Evolutionary conservation across 495 filamentous ascomycete genomes (phyloP).

Genomic region (Rostrohypoxylon terebratum): DNA sequence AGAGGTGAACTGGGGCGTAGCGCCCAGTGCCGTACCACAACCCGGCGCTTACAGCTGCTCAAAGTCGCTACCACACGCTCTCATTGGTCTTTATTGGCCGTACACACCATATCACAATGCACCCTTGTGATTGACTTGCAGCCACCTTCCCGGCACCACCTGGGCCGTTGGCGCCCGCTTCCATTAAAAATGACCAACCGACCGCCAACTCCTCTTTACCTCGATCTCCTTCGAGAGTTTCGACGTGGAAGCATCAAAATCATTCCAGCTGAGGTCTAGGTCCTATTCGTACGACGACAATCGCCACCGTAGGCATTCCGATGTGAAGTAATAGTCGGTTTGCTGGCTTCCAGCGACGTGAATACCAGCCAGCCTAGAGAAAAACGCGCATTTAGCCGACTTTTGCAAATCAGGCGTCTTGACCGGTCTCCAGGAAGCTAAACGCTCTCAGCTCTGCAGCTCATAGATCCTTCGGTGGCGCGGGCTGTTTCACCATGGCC

Average conservation of each 20-base stretch:
- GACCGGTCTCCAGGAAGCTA: slow-evolving; percentile 11
- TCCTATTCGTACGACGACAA: slow-evolving; percentile 27
- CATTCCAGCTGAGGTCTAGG: neutral
- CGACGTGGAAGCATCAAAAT: slow-evolving; percentile 27
- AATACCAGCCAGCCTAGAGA: slow-evolving; percentile 29
- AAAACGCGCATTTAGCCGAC: slow-evolving; percentile 40
- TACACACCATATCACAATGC: slow-evolving; percentile 46
- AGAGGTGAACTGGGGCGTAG: slow-evolving; percentile 43
- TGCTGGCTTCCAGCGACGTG: slow-evolving; percentile 43
- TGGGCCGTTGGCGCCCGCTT: slow-evolving; percentile 36
- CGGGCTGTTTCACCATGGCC: slow-evolving; percentile 50
- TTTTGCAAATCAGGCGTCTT: slow-evolving; percentile 9
- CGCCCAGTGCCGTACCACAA: slow-evolving; percentile 43
- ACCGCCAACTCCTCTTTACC: slow-evolving; percentile 44
- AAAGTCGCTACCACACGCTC: slow-evolving; percentile 31
- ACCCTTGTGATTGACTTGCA: slow-evolving; percentile 49
- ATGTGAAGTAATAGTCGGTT: slow-evolving; percentile 39
- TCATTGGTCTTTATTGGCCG: slow-evolving; percentile 45
- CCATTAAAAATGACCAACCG: slow-evolving; percentile 48
- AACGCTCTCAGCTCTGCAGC: slow-evolving; percentile 20
- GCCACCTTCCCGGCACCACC: slow-evolving; percentile 37
- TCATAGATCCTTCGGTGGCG: slow-evolving; percentile 35
- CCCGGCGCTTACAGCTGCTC: slow-evolving; percentile 49
- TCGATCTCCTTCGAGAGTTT: slow-evolving; percentile 40
- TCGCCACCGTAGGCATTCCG: slow-evolving; percentile 42